Evolutionary conservation across 1,139 yeast species (phyloP).

Genomic region (Blastobotrys capitulatus): DNA sequence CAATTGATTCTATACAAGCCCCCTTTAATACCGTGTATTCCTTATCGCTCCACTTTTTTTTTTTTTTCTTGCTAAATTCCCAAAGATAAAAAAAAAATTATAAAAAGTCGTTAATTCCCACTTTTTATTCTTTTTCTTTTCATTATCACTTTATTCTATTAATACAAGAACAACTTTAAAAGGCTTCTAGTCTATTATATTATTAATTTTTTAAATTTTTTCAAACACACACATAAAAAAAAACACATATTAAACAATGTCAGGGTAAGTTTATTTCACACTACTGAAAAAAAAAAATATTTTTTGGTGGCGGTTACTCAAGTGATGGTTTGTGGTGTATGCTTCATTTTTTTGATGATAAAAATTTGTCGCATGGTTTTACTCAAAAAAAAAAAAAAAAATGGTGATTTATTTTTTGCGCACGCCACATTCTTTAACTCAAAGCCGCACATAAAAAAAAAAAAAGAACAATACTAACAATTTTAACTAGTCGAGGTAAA

Average conservation of each 20-base stretch:
- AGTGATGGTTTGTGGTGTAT: not conserved
- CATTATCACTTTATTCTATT: slow-evolving; percentile 1
- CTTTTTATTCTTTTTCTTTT: slow-evolving; percentile 5
- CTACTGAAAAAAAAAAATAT: not conserved
- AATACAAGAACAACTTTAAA: not conserved
- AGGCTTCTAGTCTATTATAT: not conserved
- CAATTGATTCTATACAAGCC: not conserved
- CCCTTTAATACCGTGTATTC: not conserved
- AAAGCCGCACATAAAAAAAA: not conserved
- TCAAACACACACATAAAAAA: slow-evolving; percentile 7
- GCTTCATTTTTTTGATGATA: too few relatives aligned
- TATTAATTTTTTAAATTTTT: slow-evolving; percentile 4
- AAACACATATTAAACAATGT: slow-evolving; percentile 50
- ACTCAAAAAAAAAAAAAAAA: not conserved
- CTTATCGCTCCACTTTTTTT: not conserved
- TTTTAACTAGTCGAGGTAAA: slow-evolving; percentile 68
- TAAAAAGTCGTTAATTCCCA: slow-evolving; percentile 12
- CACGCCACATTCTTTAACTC: not conserved
- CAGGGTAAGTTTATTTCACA: slow-evolving; percentile 46
- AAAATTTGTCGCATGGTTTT: not conserved
- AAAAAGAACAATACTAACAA: not conserved
- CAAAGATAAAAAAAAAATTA: slow-evolving; percentile 2
- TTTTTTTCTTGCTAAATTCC: slow-evolving; percentile 1
- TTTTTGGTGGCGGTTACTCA: not conserved
- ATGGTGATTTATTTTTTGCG: slow-evolving; percentile 7